Base-by-base conservation (phyloP, 1,284 basidiomycete species). In the Rhizoctonia solani region DNA sequence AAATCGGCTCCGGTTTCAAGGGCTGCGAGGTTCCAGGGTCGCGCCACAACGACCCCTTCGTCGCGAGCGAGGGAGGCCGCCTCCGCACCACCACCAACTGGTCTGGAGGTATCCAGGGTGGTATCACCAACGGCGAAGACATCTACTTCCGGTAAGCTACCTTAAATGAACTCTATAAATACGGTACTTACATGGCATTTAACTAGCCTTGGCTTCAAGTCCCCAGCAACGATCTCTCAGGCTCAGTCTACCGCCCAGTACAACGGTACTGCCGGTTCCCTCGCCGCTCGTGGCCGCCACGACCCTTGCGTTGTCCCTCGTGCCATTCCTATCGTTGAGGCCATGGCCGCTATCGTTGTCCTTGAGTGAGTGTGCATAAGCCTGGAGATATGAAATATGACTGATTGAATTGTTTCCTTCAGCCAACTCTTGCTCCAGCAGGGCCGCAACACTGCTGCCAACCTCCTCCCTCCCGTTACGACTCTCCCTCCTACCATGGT, bases 271-370 rank as follows among this genome's bases (percentile, higher is more conserved):
- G 80, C 85, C 0, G 97, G 97, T 30, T 86, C 85, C 32, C 84
- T 99, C 50, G 93, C 93, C 34, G 92, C 96, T 27, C 84, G 94
- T 53, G 97, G 97, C 9, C 84, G 97, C 68, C 95, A 98, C 78
- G 95, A 98, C 77, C 96, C 97, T 11, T 99, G 97, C 75, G 97
- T 99, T 52, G 95, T 99, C 5, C 96, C 97, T 32, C 88, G 92
- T 46, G 97, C 97, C 6, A 94, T 99, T 25, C 95, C 97, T 46
- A 99, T 99, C 74, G 95, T 99, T 30, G 97, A 99, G 81, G 88
- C 93, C 0, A 99, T 99, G 97, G 94, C 96, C 0, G 89, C 91
- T 21, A 82, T 99, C 49, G 95, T 97, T 69, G 83, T 98, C 73
- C 95, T 99, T 89, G 97, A 99, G 81, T 82, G 68, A 72, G 80